Conservation (phyloP, 192 early-diverging fungal genomes). For the Podochytrium sp. region DNA sequence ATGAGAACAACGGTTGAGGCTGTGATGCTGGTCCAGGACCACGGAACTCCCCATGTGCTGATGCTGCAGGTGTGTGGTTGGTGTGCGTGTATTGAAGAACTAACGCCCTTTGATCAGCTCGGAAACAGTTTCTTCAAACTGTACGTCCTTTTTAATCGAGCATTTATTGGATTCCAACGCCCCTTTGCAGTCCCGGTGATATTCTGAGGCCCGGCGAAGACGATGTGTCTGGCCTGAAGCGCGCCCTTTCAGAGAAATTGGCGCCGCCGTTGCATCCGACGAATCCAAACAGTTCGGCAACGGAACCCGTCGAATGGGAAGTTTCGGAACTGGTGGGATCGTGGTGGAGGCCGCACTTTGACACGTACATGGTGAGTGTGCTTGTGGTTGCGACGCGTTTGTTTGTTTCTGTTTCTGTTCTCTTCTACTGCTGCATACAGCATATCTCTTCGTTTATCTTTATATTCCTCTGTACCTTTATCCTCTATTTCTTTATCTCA, state of each 20-base stretch:
- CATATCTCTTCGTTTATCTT: not conserved
- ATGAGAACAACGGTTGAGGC: constrained; percentile 73
- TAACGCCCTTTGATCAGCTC: no score
- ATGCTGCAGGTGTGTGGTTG: constrained; percentile 79
- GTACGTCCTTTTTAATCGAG: constrained; percentile 41
- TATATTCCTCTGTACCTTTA: not conserved
- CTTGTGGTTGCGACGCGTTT: not conserved
- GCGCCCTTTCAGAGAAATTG: constrained; percentile 61
- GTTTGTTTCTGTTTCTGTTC: constrained; percentile 6
- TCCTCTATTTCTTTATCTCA: not conserved
- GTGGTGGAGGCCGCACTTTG: constrained; percentile 82
- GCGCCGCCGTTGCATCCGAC: constrained; percentile 36
- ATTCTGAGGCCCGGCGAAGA: constrained; percentile 74
- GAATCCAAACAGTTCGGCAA: constrained; percentile 7
- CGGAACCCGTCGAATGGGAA: constrained; percentile 63
- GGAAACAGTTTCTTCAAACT: constrained; percentile 76
- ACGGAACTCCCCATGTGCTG: constrained; percentile 79
- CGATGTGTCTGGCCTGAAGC: constrained; percentile 72
- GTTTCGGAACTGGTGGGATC: constrained; percentile 72
- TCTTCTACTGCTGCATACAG: not conserved
- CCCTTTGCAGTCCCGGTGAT: constrained; percentile 65
- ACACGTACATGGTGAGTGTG: constrained; percentile 68
- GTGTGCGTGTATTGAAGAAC: no score
- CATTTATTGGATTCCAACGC: not conserved
- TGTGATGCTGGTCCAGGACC: constrained; percentile 77